phyloP scores from a whole-genome alignment of 345 rosid species.

The Luvunga scandens region DNA sequence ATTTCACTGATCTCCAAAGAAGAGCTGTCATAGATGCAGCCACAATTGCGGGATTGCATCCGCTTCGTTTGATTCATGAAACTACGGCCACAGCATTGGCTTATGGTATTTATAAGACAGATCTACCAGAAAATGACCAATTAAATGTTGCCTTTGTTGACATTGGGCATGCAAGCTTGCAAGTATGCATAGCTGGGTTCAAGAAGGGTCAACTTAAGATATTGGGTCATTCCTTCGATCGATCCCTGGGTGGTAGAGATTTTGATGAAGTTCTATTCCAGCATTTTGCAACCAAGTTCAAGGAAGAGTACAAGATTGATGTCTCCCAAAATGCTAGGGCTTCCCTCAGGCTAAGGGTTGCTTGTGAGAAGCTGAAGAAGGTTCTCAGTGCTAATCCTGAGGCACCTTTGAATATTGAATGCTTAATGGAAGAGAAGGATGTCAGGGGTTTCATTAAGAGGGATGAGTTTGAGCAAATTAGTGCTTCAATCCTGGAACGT shows the following conservation, averaged over 20 bases:
- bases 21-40: constrained; percentile 97
- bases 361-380: constrained; percentile 91
- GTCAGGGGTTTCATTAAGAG: constrained; percentile 84
- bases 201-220: constrained; percentile 83
- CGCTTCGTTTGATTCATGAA: constrained; percentile 82
- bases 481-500: constrained; percentile 77
- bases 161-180: constrained; percentile 90
- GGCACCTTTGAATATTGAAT: constrained; percentile 87
- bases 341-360: constrained; percentile 75
- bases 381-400: constrained; percentile 91
- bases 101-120: constrained; percentile 96
- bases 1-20: constrained; percentile 88
- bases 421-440: constrained; percentile 97
- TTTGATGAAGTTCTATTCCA: constrained; percentile 83
- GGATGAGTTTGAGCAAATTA: constrained; percentile 83
- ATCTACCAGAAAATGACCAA: constrained; percentile 79
- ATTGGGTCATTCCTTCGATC: constrained; percentile 77
- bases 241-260: constrained; percentile 88
- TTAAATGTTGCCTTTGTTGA: constrained; percentile 91
- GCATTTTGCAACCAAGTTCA: constrained; percentile 76
- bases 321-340: constrained; percentile 87
- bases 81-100: constrained; percentile 96
- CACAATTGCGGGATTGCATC: constrained; percentile 86
- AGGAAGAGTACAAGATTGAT: constrained; percentile 89
- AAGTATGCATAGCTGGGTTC: constrained; percentile 94